Evolutionary conservation across 208 protist species (phyloP), one percentile per base, ranked within the genome.

Genomic region (Strigomonas galati): DNA sequence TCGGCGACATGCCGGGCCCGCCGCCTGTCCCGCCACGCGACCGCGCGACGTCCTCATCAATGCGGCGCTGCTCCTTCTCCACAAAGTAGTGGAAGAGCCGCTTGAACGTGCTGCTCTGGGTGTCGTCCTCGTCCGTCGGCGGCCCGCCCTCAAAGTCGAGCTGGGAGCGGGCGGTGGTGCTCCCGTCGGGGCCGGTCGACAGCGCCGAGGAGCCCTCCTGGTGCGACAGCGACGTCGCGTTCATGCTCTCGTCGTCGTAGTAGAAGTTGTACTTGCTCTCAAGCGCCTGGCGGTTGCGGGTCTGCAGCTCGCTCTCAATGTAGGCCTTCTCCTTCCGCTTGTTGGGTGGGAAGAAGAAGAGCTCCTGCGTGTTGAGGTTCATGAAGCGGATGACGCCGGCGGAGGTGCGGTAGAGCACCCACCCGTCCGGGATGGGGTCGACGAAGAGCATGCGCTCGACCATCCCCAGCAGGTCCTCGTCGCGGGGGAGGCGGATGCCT

Each of bases 321-420:
- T 80, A 60, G 5, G 52, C 43, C 70, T 85, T 82, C 57, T 92
- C 80, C 58, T 85, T 81, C 17, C 75, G 79, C 61, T 77, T 84
- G 61, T 76, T 77, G 0, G 90, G 90, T 1, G 79, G 90, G 55
- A 95, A 95, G 65, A 93, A 93, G 61, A 74, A 84, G 55, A 95
- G 84, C 69, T 95, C 85, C 67, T 93, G 85, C 19, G 90, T 95
- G 76, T 89, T 95, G 68, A 93, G 66, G 70, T 93, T 91, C 74
- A 93, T 83, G 66, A 95, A 95, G 53, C 90, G 86, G 52, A 95
- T 84, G 49, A 93, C 79, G 23, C 90, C 90, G 5, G 85, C 78
- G 28, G 83, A 84, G n/a, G 85, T 93, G 59, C 90, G 90, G 65
- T 91, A 95, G 54, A 95, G 72, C 54, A 92, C 87, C 90, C 90